Evolutionary conservation across 2,329 filamentous ascomycete species (phyloP), one percentile per base, ranked within the genome.

Genomic region (Colletotrichum somersetense): DNA sequence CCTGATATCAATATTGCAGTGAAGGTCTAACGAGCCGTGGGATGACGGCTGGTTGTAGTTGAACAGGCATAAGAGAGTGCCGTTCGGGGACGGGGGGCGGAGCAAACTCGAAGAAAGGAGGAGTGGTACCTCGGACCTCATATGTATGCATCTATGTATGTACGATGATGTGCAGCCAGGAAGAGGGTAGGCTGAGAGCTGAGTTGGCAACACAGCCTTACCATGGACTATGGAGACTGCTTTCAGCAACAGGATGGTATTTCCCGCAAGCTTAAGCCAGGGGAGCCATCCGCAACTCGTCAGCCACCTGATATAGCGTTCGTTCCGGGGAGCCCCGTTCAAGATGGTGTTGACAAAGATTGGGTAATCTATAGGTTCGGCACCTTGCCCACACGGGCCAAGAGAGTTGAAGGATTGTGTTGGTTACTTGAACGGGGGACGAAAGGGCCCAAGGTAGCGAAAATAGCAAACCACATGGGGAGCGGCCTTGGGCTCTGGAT

Each of bases 111-210:
- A 50, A 66, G 18, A n/a, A 57, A 62, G 7, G 46, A 18, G n/a
- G 33, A 23, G 50, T 71, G 67, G 71, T 73, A 72, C 50, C 57
- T 52, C 33, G 62, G 57, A 58, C 40, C 57, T 52, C 71, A 73
- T 64, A 69, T n/a, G 42, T 46, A 73, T 65, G 66, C 56, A 72
- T 35, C 5, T 16, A 73, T 71, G 67, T 71, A 73, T 65, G 70
- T 65, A 72, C 53, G 23, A 63, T 71, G 38, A 50, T 42, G 26
- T 58, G 53, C 66, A 64, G 35, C 44, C 38, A 64, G 55, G 30
- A 58, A 44, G 48, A 59, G 16, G 48, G 33, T 62, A 73, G 67
- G 67, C 67, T 63, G 56, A 72, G 50, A 67, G 62, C 71, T 67
- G 62, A 63, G 56, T 52, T 55, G 57, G 58, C 58, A 40, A 73